Evolutionary conservation across 2,329 filamentous ascomycete genomes (phyloP).

Genomic region (Cladosporium sp.): DNA sequence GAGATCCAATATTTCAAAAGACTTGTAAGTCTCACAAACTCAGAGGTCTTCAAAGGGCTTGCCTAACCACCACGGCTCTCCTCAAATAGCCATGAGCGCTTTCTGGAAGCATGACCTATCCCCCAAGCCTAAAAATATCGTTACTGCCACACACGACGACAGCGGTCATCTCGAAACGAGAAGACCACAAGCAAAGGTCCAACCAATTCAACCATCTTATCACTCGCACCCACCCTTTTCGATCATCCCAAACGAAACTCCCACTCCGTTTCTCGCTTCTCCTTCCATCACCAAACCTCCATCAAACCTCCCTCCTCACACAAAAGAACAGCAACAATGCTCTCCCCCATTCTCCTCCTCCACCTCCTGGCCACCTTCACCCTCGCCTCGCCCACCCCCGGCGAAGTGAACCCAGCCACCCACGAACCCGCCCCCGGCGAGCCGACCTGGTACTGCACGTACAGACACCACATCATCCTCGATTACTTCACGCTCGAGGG

Average conservation of each 20-base stretch:
- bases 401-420: background rate
- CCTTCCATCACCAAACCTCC: background rate
- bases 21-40: background rate
- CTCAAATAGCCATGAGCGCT: background rate
- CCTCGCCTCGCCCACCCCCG: background rate
- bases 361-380: background rate
- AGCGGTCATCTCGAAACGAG: background rate
- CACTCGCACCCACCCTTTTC: background rate
- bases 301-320: background rate
- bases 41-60: background rate
- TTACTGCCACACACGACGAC: background rate
- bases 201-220: background rate
- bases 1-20: background rate
- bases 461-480: background rate
- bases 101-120: background rate
- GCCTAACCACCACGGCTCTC: background rate
- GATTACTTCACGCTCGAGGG: background rate
- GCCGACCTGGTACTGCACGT: background rate
- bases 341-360: background rate
- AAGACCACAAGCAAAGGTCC: background rate
- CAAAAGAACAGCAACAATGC: background rate
- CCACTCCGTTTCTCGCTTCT: background rate
- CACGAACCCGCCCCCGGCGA: background rate
- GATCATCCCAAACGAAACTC: background rate
- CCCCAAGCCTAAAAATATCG: background rate